Percentiles rank a stretch among this genome's conserved stretches.
phyloP scores from a whole-genome alignment of 2,329 filamentous ascomycete genomes.

The Clarireedia hainanense region DNA sequence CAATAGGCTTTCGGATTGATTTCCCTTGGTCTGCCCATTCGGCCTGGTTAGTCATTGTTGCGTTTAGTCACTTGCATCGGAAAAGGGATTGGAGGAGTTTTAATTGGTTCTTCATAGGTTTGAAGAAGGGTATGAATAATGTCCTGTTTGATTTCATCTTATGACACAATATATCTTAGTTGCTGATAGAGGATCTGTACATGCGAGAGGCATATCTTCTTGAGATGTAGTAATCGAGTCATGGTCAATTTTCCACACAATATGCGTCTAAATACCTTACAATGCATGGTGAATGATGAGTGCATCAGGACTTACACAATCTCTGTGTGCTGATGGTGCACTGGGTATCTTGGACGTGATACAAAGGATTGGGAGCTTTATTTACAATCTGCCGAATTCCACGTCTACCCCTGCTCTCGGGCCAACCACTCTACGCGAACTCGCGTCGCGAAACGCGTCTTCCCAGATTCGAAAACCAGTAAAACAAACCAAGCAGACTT shows the following conservation, averaged over 20 bases:
- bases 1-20: no score
- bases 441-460: constrained; percentile 6
- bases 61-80: not conserved
- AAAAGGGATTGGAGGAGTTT: not conserved
- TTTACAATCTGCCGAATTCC: no score
- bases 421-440: constrained; percentile 8
- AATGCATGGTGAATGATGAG: not conserved
- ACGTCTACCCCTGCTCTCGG: not conserved
- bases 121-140: not conserved
- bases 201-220: not conserved
- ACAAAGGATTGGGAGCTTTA: no score
- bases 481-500: not conserved
- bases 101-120: no score
- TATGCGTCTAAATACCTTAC: no score
- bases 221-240: not conserved
- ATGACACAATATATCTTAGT: constrained; percentile 8
- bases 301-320: not conserved
- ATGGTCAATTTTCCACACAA: no score
- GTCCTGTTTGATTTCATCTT: not conserved
- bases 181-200: not conserved
- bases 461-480: not conserved
- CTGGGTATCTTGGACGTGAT: no score
- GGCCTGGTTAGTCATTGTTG: not conserved
- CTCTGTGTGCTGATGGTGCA: no score
- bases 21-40: not conserved